Conservation (phyloP, 129 eudicot genomes). For the Helianthus annuus region HanXRQr2.0-SUNRISE NC_035444.2:141570261-141570760, state of each 20-base stretch:
- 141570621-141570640: constrained; percentile 37
- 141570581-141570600: constrained; percentile 2
- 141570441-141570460: too few relatives aligned
- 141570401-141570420: too few relatives aligned
- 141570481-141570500: constrained; percentile 1
- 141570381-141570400: too few relatives aligned
- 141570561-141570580: neutral
- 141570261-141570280: too few relatives aligned
- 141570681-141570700: constrained; percentile 57
- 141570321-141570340: too few relatives aligned
- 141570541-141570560: constrained; percentile 27
- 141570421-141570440: too few relatives aligned
- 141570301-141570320: too few relatives aligned
- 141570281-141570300: too few relatives aligned
- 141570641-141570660: constrained; percentile 64
- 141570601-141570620: constrained; percentile 1
- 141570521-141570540: constrained; percentile 25
- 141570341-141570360: too few relatives aligned
- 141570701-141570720: constrained; percentile 55
- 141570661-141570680: constrained; percentile 79
- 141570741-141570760: constrained; percentile 88
- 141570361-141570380: too few relatives aligned
- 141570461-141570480: neutral
- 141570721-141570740: constrained; percentile 49
- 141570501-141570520: constrained; percentile 23